phyloP scores from a whole-genome alignment of 768 basidiomycete species.

The Tremella fuciformis region DNA sequence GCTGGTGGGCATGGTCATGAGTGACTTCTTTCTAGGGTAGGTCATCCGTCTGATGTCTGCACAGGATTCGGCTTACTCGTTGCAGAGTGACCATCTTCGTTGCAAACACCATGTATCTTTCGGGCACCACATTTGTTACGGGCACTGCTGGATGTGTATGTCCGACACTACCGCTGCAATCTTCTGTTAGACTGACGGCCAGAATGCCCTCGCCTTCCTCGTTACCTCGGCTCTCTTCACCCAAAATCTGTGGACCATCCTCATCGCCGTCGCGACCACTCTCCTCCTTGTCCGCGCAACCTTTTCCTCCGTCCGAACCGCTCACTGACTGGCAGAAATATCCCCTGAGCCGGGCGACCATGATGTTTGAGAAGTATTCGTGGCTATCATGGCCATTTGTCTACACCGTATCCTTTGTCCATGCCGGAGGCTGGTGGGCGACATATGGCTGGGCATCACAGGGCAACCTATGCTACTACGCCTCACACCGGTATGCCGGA shows the following conservation, averaged over 20 bases:
- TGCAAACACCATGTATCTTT: constrained; percentile 28
- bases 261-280: constrained; percentile 47
- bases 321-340: constrained; percentile 29
- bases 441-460: constrained; percentile 33
- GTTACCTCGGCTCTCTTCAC: constrained; percentile 45
- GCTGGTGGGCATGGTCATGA: constrained; percentile 47
- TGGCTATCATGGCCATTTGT: constrained; percentile 29
- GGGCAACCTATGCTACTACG: constrained; percentile 46
- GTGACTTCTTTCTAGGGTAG: constrained; percentile 47
- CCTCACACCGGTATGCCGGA: neutral
- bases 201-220: constrained; percentile 42
- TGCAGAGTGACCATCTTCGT: constrained; percentile 31
- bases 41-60: constrained; percentile 7
- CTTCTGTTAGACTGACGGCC: neutral
- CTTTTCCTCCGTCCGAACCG: neutral
- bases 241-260: constrained; percentile 49
- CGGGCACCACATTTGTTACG: constrained; percentile 22
- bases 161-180: neutral
- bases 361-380: constrained; percentile 36
- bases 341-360: constrained; percentile 40
- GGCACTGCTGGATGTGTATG: constrained; percentile 36
- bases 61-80: neutral
- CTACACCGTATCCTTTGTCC: constrained; percentile 33
- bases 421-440: constrained; percentile 32
- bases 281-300: constrained; percentile 38